These are phyloP conservation scores for Areca catechu DNA, from an alignment of 176 grass and related monocot genomes.

Conservation along the genomic window DNA sequence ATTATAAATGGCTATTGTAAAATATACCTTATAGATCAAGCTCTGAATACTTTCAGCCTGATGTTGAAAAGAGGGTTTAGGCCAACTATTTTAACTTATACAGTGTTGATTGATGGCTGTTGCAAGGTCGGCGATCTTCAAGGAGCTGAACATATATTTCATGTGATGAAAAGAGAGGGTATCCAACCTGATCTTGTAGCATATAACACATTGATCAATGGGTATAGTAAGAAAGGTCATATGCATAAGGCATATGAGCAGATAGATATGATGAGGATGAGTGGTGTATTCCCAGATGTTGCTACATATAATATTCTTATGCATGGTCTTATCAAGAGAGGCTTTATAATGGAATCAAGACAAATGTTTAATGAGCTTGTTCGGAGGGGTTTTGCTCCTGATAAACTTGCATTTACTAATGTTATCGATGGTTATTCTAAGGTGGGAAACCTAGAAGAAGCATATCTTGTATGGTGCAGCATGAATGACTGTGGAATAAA, in stretches of 20 bases:
- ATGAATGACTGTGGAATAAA: slow-evolving; percentile 7
- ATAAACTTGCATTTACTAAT: slow-evolving; percentile 18
- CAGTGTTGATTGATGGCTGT: slow-evolving; percentile 12
- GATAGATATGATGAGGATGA: slow-evolving; percentile 20
- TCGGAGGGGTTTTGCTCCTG: slow-evolving; percentile 15
- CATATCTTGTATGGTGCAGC: slow-evolving; percentile 21
- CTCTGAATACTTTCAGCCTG: slow-evolving; percentile 9
- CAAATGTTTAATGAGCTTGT: slow-evolving; percentile 21
- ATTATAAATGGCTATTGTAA: slow-evolving; percentile 18
- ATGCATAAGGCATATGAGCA: slow-evolving; percentile 13
- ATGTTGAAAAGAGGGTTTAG: slow-evolving; percentile 19
- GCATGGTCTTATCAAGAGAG: slow-evolving; percentile 19
- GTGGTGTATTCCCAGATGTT: slow-evolving; percentile 8
- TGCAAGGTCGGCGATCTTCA: slow-evolving; percentile 10
- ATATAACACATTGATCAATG: slow-evolving; percentile 19
- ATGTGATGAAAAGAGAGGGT: slow-evolving; percentile 12
- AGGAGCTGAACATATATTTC: slow-evolving; percentile 2
- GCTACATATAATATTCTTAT: slow-evolving; percentile 18
- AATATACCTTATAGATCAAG: slow-evolving; percentile 1
- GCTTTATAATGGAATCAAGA: slow-evolving; percentile 12
- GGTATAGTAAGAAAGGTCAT: slow-evolving; percentile 11
- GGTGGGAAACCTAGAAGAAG: slow-evolving; percentile 17
- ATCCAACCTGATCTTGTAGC: slow-evolving; percentile 13
- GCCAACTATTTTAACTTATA: slow-evolving; percentile 14
- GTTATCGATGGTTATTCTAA: slow-evolving; percentile 13